Conservation (phyloP, 1,139 yeast genomes). For the Kluyveromyces sp. region DNA sequence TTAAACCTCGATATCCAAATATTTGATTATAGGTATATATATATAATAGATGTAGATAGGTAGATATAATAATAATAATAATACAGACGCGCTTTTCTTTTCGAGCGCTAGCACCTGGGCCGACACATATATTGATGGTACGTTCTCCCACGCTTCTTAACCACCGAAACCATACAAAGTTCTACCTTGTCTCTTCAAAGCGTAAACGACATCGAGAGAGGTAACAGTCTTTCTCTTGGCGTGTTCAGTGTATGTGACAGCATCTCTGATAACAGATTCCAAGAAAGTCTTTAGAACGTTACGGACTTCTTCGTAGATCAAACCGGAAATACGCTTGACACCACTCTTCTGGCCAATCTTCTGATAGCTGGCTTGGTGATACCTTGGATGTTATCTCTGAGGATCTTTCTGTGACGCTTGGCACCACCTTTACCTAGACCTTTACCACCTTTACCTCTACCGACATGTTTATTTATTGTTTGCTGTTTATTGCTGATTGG, state of each 20-base stretch:
- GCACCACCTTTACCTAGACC: conserved; percentile 98
- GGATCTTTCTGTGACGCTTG: conserved; percentile 97
- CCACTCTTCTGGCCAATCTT: conserved; percentile 99
- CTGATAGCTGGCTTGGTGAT: conserved; percentile 98
- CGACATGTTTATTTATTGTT: conserved; percentile 54
- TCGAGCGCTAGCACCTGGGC: not conserved
- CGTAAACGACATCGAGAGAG: conserved; percentile 93
- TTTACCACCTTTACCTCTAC: conserved; percentile 98
- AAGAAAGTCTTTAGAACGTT: conserved; percentile 88
- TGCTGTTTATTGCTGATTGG: not conserved
- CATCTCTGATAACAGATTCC: conserved; percentile 93
- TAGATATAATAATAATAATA: not conserved
- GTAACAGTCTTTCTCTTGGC: conserved; percentile 99
- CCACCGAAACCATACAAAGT: conserved; percentile 99
- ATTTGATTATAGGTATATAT: too few relatives aligned
- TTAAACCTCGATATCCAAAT: too few relatives aligned
- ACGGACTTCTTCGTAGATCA: conserved; percentile 96
- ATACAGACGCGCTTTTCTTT: not conserved
- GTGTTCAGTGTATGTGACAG: conserved; percentile 97
- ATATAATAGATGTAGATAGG: too few relatives aligned
- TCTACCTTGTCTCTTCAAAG: conserved; percentile 98
- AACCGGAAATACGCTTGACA: conserved; percentile 97
- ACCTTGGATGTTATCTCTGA: conserved; percentile 98
- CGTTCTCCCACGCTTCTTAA: conserved; percentile 34
- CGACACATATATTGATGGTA: not conserved